Base-by-base conservation (phyloP, 2,329 filamentous ascomycete genomes). In the Chaetoscypha palmicola region DNA sequence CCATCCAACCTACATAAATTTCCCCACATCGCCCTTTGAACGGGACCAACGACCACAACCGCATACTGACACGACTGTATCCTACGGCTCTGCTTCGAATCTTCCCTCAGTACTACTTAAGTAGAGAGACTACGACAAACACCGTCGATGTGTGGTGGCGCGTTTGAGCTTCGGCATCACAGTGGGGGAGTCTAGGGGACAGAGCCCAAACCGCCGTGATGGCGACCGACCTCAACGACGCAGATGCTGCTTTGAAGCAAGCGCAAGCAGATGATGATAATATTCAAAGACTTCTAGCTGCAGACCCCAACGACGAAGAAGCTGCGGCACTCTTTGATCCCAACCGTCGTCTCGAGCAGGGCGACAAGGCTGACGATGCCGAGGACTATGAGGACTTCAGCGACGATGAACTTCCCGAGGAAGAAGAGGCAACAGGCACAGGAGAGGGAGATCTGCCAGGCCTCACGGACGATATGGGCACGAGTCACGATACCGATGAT, bases 301-400 rank as follows among this genome's bases (percentile, higher is more conserved):
- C 64, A 20, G 62, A 68, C 39, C 66, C 64, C 69, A 47, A 64
- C 63, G 23, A 38, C 10, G 41, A 58, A 56, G 10, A 42, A 24
- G 64, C 61, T 22, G 51, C 56, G 5, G 52, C 58, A 16, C 58
- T 68, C 10, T 59, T 78, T 46, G 66, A 72, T 22, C 59, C 57
- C 30, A 61, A 68, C 39, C 66, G 65, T 41, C 62, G 71, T 19
- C 75, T 82, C 51, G 79, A 81, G 52, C 72, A 79, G 52, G 71
- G 72, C 5, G 84, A 88, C 63, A 98, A 98, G 65, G 91, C 89
- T 43, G 89, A 89, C 48, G 86, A 97, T 66, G 92, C 92, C 31
- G 69, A 92, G 50, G 92, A 98, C 61, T 98, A 75, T 57, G 88
- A 86, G 61, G 87, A 95, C 59, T 90, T 97, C 50, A 84, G 84